Percentiles rank a stretch among this genome's conserved stretches.
Evolutionary conservation across 495 filamentous ascomycete species (phyloP).

Genomic region (Aspergillus sclerotioniger): DNA sequence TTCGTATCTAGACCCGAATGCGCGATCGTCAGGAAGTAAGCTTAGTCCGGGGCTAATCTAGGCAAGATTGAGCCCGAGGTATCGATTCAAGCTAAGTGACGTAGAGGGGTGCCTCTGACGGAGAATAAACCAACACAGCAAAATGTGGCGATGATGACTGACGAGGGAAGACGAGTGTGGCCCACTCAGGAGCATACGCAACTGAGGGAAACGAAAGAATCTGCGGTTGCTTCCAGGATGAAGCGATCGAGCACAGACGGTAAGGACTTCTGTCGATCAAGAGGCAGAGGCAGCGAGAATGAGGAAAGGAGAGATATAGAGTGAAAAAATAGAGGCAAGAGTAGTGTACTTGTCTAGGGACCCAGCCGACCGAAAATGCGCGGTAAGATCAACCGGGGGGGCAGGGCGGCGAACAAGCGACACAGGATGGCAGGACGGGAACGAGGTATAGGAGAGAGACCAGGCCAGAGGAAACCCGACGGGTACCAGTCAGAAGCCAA

Average conservation of each 20-base stretch:
- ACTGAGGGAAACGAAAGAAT: constrained; percentile 13
- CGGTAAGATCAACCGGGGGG: constrained; percentile 26
- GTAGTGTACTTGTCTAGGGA: constrained; percentile 15
- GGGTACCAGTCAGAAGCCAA: constrained; percentile 16
- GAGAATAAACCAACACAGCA: constrained; percentile 9
- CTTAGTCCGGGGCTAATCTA: not conserved
- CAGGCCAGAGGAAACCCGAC: constrained; percentile 15
- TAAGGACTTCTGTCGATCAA: not conserved
- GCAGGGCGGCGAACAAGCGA: constrained; percentile 35
- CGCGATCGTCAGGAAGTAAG: constrained; percentile 7
- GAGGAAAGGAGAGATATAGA: constrained; percentile 7
- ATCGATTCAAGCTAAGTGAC: not conserved
- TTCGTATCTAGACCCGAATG: constrained; percentile 5
- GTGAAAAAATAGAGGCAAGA: constrained; percentile 1
- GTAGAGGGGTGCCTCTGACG: not conserved
- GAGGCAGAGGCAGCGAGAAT: constrained; percentile 14
- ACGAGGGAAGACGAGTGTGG: constrained; percentile 11
- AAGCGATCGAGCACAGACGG: constrained; percentile 4
- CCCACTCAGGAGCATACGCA: constrained; percentile 14
- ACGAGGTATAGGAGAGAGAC: constrained; percentile 27
- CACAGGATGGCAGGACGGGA: constrained; percentile 31
- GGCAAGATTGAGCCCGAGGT: not conserved
- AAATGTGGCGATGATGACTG: constrained; percentile 12
- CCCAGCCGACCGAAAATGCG: constrained; percentile 24
- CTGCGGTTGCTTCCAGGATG: constrained; percentile 15